phyloP scores from a whole-genome alignment of 768 basidiomycete genomes.

The Termitomyces sp. region DNA sequence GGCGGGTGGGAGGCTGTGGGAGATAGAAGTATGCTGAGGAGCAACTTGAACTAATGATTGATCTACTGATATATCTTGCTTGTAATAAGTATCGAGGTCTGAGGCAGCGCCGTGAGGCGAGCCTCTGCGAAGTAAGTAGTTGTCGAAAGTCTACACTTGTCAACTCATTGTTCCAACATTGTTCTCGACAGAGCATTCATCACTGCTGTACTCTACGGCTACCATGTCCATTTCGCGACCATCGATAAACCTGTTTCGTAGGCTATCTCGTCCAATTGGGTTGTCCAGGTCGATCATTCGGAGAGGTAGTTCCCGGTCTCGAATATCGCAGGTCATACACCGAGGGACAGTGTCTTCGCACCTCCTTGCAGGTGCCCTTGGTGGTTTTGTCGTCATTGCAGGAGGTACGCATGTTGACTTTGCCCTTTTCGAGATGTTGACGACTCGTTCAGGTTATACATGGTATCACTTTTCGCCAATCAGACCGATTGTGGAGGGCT shows the following conservation, averaged over 20 bases:
- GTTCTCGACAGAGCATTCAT: no score
- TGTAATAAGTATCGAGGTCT: no score
- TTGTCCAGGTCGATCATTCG: neutral
- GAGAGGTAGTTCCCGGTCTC: neutral
- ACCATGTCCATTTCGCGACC: neutral
- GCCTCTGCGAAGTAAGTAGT: no score
- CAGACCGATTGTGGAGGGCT: conserved; percentile 31
- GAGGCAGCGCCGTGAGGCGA: no score
- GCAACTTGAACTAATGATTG: no score
- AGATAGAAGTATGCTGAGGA: no score
- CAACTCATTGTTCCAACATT: no score
- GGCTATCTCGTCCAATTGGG: neutral
- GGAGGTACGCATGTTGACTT: neutral
- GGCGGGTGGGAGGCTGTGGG: no score
- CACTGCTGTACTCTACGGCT: no score
- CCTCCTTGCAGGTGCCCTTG: conserved; percentile 5
- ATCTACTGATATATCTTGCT: no score
- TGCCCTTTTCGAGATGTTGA: neutral
- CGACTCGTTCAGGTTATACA: conserved; percentile 26
- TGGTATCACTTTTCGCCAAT: conserved; percentile 41
- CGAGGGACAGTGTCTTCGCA: neutral
- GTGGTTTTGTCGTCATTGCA: neutral
- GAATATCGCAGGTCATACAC: neutral
- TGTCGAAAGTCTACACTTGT: no score
- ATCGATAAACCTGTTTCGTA: neutral